A percentile compares a stretch with the other conserved stretches of the same genome.
These are phyloP conservation scores for Diplogelasinospora grovesii DNA, from an alignment of 495 filamentous ascomycete species.

Conservation along the genomic window DNA sequence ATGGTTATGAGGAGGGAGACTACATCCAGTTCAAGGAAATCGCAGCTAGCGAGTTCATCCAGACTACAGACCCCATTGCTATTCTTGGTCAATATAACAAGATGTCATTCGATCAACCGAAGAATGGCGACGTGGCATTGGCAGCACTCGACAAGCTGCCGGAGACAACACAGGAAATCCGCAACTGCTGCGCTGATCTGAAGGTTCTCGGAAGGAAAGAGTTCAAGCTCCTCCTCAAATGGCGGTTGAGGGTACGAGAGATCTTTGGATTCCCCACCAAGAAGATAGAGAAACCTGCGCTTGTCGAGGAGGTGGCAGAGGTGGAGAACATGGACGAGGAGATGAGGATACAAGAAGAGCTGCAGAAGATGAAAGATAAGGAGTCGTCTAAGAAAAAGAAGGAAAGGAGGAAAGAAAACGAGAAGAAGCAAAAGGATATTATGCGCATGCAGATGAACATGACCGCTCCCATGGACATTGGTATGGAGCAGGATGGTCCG, in stretches of 20 bases:
- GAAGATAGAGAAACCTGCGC: slow-evolving; percentile 45
- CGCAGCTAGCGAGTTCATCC: slow-evolving; percentile 85
- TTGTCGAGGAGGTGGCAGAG: slow-evolving; percentile 67
- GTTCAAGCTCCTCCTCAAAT: slow-evolving; percentile 86
- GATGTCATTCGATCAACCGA: slow-evolving; percentile 69
- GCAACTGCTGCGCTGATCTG: slow-evolving; percentile 77
- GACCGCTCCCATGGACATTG: slow-evolving; percentile 92
- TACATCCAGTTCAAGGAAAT: slow-evolving; percentile 88
- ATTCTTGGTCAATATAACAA: slow-evolving; percentile 84
- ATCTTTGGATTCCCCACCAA: slow-evolving; percentile 83
- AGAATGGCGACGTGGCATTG: slow-evolving; percentile 77
- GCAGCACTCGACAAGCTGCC: slow-evolving; percentile 79
- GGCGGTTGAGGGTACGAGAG: slow-evolving; percentile 85
- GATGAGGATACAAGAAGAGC: slow-evolving; percentile 76
- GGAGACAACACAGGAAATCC: slow-evolving; percentile 88
- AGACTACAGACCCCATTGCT: slow-evolving; percentile 90
- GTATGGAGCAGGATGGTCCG: slow-evolving; percentile 80
- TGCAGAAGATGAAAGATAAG: slow-evolving; percentile 72
- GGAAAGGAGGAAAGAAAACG: slow-evolving; percentile 75
- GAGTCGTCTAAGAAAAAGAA: slow-evolving; percentile 69
- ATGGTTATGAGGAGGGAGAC: slow-evolving; percentile 95
- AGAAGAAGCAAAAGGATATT: slow-evolving; percentile 84
- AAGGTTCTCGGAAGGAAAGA: slow-evolving; percentile 90
- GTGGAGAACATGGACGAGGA: slow-evolving; percentile 92
- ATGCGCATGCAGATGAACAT: slow-evolving; percentile 94